A percentile compares a stretch with the other conserved stretches of the same genome.
These are phyloP conservation scores for Pseudogymnoascus sp. DNA, from an alignment of 2,329 filamentous ascomycete species.

Conservation along the genomic window DNA sequence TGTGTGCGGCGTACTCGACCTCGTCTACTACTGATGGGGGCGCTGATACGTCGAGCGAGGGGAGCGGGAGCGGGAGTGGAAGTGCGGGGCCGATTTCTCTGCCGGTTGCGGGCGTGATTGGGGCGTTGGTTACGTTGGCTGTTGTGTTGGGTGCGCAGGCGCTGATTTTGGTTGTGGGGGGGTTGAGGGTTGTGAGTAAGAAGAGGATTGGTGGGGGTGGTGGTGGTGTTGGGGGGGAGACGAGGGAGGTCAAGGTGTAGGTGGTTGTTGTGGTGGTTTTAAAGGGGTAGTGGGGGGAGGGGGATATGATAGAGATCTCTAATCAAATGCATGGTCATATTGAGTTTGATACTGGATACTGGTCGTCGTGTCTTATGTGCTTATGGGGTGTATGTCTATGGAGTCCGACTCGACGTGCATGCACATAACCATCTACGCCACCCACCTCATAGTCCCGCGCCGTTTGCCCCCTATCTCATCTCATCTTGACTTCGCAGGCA, in stretches of 20 bases:
- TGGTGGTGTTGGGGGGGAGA: background rate
- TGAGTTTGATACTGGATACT: background rate
- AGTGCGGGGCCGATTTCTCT: constrained; percentile 47
- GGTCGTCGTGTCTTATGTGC: background rate
- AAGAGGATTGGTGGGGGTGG: constrained; percentile 24
- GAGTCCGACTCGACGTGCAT: too few relatives aligned
- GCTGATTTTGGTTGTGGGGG: constrained; percentile 46
- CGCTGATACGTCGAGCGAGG: constrained; percentile 19
- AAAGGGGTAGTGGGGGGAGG: background rate
- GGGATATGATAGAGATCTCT: too few relatives aligned
- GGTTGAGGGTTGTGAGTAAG: constrained; percentile 52
- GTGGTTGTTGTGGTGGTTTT: background rate
- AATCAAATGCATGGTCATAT: background rate
- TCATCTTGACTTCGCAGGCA: background rate
- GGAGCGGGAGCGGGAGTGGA: constrained; percentile 21
- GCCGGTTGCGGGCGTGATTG: constrained; percentile 74
- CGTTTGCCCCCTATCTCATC: background rate
- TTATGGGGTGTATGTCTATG: too few relatives aligned
- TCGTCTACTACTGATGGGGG: constrained; percentile 23
- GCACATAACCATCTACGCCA: too few relatives aligned
- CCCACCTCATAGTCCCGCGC: too few relatives aligned
- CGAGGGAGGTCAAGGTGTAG: background rate
- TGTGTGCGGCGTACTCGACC: constrained; percentile 44
- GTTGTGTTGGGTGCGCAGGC: constrained; percentile 52
- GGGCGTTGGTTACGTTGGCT: constrained; percentile 59